Base-by-base conservation (phyloP, 2,329 filamentous ascomycete species). In the Chalara sp. region DNA sequence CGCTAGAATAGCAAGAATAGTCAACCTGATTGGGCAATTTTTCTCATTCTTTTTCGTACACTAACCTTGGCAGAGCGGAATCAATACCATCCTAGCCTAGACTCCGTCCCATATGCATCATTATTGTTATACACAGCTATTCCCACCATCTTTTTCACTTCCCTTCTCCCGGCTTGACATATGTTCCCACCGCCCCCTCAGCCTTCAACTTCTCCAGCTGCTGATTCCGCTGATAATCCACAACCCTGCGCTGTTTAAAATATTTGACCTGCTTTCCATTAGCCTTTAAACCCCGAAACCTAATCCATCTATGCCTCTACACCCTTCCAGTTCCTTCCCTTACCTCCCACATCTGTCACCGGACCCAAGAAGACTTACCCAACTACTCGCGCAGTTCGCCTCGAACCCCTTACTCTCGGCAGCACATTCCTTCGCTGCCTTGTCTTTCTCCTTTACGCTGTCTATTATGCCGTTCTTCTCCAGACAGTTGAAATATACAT, bases 171-270 rank as follows among this genome's bases (percentile, higher is more conserved):
- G 35, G 35, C 35, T 37, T 37, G 8, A 37, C 35, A 37, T 37
- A 37, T 37, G 35, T 37, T 10, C 35, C 76, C 56, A 78, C 74
- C 10, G 86, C 88, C 56, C 87, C 86, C 67, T 92, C 85, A 44
- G 76, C 78, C 65, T 86, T 78, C 61, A 96, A 79, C 65, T 82
- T 81, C 61, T 86, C 84, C 57, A 96, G 73, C 29, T 89, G 86
- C 70, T 84, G 76, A 64, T 87, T 85, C 70, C 92, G 89, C 62
- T 95, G 87, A 64, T 87, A 79, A 61, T 99, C 93, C 71, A 95
- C 92, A 35, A 97, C 89, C 63, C 93, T 79, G 72, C 90, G 87
- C 70, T 96, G 91, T 76, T 97, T 96, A 72, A 99, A 99, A 70
- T 99, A 97, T 71, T 90, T 89, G 54, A 96, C 87, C 89, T 93